Conservation (phyloP, 805 yeast genomes). For the Metschnikowia henanensis region DNA sequence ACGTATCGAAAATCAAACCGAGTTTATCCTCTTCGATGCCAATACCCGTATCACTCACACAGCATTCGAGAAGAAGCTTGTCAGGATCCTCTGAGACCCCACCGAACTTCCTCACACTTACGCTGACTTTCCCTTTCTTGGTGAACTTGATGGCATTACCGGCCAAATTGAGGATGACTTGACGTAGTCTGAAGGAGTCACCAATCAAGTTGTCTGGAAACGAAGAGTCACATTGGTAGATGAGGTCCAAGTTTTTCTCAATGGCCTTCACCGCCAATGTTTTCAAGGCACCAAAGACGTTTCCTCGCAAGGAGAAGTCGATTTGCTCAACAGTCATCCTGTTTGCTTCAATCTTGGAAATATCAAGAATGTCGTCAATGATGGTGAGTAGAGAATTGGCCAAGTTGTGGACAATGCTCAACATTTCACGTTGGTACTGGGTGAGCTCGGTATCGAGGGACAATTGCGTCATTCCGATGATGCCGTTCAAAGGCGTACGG, state of each 20-base stretch:
- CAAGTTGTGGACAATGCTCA: conserved; percentile 83
- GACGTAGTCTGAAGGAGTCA: conserved; percentile 87
- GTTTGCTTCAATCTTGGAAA: conserved; percentile 91
- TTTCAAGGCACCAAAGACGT: conserved; percentile 87
- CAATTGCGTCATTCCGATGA: conserved; percentile 91
- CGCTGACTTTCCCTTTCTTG: conserved; percentile 75
- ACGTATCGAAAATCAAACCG: conserved; percentile 89
- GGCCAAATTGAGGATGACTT: conserved; percentile 89
- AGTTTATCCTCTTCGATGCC: conserved; percentile 87
- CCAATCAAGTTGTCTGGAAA: conserved; percentile 88
- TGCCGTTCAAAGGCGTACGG: conserved; percentile 95
- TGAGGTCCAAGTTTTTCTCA: conserved; percentile 77
- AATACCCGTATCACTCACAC: conserved; percentile 92
- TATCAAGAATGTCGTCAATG: conserved; percentile 88
- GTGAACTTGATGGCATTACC: conserved; percentile 92
- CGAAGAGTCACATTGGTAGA: conserved; percentile 80
- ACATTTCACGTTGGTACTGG: conserved; percentile 90
- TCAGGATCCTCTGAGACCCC: conserved; percentile 32
- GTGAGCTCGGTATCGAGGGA: conserved; percentile 90
- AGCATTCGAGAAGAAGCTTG: conserved; percentile 66
- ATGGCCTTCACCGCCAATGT: conserved; percentile 88
- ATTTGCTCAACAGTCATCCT: conserved; percentile 91
- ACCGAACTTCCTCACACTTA: conserved; percentile 61
- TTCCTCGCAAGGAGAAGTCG: conserved; percentile 81
- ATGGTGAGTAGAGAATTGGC: conserved; percentile 85